phyloP scores from a whole-genome alignment of 176 grass and related monocot genomes.

The Puccinellia tenuiflora region DNA sequence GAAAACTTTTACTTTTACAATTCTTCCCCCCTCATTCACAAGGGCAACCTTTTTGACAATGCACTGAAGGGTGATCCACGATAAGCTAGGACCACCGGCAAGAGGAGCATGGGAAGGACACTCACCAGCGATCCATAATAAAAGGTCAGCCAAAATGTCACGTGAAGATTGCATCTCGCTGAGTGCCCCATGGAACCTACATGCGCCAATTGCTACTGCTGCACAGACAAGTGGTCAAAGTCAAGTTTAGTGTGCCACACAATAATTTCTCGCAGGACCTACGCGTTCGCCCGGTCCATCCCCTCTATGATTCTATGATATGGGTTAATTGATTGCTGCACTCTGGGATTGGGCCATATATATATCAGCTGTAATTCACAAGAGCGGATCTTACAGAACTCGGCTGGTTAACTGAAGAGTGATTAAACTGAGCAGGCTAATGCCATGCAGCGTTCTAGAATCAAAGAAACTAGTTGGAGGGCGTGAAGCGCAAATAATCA shows the following conservation, averaged over 20 bases:
- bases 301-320: slow-evolving; percentile 22
- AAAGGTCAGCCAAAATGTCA: slow-evolving; percentile 11
- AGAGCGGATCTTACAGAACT: neutral
- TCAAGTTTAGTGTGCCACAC: slow-evolving; percentile 12
- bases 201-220: slow-evolving; percentile 8
- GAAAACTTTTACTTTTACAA: neutral
- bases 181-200: slow-evolving; percentile 19
- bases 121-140: slow-evolving; percentile 21
- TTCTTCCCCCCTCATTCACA: neutral
- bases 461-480: neutral
- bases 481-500: neutral
- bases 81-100: slow-evolving; percentile 32
- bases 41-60: neutral
- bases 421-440: neutral
- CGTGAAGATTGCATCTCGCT: slow-evolving; percentile 14
- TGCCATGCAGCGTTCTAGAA: neutral
- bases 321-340: neutral
- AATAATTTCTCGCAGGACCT: slow-evolving; percentile 37
- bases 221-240: slow-evolving; percentile 28
- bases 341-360: slow-evolving; percentile 16
- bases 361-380: slow-evolving; percentile 8
- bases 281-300: neutral
- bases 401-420: neutral
- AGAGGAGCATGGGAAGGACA: slow-evolving; percentile 19
- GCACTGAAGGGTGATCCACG: neutral